These are phyloP conservation scores for Trichoderma reesei DNA, from an alignment of 495 filamentous ascomycete genomes.

Conservation along the genomic window DNA sequence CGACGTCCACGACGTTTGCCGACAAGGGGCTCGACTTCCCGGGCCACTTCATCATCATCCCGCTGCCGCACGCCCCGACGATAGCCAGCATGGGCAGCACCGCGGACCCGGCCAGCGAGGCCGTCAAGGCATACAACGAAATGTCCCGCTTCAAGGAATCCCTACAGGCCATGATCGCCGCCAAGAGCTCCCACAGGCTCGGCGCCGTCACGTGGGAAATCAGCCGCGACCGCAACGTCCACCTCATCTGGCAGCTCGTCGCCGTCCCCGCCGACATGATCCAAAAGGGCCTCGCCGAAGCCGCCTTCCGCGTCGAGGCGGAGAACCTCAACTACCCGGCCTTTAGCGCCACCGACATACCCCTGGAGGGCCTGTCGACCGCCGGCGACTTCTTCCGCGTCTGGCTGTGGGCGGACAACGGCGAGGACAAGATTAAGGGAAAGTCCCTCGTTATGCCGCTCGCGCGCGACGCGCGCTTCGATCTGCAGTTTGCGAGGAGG, in stretches of 20 bases:
- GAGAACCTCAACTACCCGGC: slow-evolving; percentile 63
- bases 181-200: slow-evolving; percentile 44
- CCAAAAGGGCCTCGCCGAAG: slow-evolving; percentile 60
- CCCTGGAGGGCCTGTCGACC: slow-evolving; percentile 33
- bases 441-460: slow-evolving; percentile 41
- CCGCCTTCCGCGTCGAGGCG: slow-evolving; percentile 74
- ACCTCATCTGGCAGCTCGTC: slow-evolving; percentile 91
- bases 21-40: slow-evolving; percentile 56
- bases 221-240: slow-evolving; percentile 63
- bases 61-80: slow-evolving; percentile 54
- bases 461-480: slow-evolving; percentile 40
- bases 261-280: slow-evolving; percentile 61
- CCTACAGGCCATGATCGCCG: slow-evolving; percentile 58
- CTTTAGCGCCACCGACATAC: slow-evolving; percentile 32
- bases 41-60: slow-evolving; percentile 83
- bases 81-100: slow-evolving; percentile 50
- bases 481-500: slow-evolving; percentile 55
- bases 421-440: slow-evolving; percentile 30
- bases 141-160: slow-evolving; percentile 69
- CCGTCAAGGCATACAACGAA: slow-evolving; percentile 53
- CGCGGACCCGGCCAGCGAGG: slow-evolving; percentile 47
- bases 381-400: slow-evolving; percentile 73
- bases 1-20: slow-evolving; percentile 54
- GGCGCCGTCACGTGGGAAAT: slow-evolving; percentile 90
- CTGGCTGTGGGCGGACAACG: slow-evolving; percentile 59